Base-by-base conservation (phyloP, 2,329 filamentous ascomycete species). In the Trichoderma harzianum region DNA sequence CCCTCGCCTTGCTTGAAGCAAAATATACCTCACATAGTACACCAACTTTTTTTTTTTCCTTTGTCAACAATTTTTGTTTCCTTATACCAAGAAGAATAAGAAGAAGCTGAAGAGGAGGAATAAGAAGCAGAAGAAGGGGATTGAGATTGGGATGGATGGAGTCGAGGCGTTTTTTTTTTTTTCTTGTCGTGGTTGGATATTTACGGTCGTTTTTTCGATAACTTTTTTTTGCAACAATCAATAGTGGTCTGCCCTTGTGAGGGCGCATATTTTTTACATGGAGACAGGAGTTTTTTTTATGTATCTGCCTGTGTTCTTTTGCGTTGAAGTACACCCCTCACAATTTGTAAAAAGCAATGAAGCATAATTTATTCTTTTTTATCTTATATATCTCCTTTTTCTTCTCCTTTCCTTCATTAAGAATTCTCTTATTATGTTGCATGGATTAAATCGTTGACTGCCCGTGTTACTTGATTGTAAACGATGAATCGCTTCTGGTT, bases 31-130 rank as follows among this genome's bases (percentile, higher is more conserved):
- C 72, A 78, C 75, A 77, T 74, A 73, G 61, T 70, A 62, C 57
- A 55, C 21, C 78, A 79, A 77, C 36, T 77, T 70, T 80, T 79
- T 77, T 77, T 77, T 70, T 80, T 79, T 77, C 78, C 70, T 80
- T 77, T 80, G 78, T 80, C 72, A 21, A 51, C 74, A 66, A 74
- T 36, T 76, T 64, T 58, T 43, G 39, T 65, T 55, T 66, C 32
- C 43, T 43, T 72, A 71, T 72, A 72, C 68, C 71, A 71, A 58
- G 68, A 65, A 57, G 47, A 43, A 18, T 5, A 43, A 36, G 32
- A 21, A 18, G 30, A 51, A 26, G 26, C 43, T 43, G 34, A 71
- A 28, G 60, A 73, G 73, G 73, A 72, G 76, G 24, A 68, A 71
- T 75, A 32, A 58, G 64, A 51, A 64, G 36, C 7, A 61, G 34